Evolutionary conservation across 2,329 filamentous ascomycete genomes (phyloP).

Genomic region (Pseudocercospora vitis): DNA sequence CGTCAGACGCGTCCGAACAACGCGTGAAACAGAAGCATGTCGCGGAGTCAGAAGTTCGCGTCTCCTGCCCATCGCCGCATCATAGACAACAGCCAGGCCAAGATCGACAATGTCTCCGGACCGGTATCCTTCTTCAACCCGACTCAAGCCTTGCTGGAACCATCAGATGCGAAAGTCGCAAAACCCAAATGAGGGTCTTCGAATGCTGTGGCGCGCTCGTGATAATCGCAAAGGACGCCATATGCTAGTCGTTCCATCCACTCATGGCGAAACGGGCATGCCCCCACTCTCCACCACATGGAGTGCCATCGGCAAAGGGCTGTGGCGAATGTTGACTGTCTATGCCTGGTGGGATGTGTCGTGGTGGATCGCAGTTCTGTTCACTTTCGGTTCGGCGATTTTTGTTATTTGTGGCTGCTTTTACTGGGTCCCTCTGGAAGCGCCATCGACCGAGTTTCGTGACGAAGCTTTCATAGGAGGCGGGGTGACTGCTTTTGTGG

Average conservation of each 20-base stretch:
- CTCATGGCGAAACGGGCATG: slow-evolving; percentile 20
- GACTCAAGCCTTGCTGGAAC: neutral
- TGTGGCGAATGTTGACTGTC: slow-evolving; percentile 52
- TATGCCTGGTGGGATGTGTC: slow-evolving; percentile 19
- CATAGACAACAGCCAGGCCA: neutral
- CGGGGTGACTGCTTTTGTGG: slow-evolving; percentile 65
- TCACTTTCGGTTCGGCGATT: slow-evolving; percentile 51
- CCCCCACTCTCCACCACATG: slow-evolving; percentile 40
- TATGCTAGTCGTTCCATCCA: slow-evolving; percentile 36
- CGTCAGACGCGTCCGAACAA: neutral
- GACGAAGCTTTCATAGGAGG: slow-evolving; percentile 56
- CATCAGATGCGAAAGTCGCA: neutral
- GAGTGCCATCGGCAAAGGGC: slow-evolving; percentile 38
- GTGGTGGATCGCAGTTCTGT: slow-evolving; percentile 51
- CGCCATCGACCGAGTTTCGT: slow-evolving; percentile 54
- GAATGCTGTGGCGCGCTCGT: slow-evolving; percentile 10
- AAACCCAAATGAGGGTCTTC: neutral
- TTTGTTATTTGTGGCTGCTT: slow-evolving; percentile 60
- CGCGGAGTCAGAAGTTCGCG: neutral
- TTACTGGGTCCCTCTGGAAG: slow-evolving; percentile 56
- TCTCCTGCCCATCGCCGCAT: neutral
- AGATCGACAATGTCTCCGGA: neutral
- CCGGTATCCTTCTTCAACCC: slow-evolving; percentile 1
- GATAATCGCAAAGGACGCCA: slow-evolving; percentile 34
- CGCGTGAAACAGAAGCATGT: neutral